Percentiles rank a stretch among this genome's conserved stretches.
These are phyloP conservation scores for Roridomyces roridus DNA, from an alignment of 768 basidiomycete species.

Conservation along the genomic window DNA sequence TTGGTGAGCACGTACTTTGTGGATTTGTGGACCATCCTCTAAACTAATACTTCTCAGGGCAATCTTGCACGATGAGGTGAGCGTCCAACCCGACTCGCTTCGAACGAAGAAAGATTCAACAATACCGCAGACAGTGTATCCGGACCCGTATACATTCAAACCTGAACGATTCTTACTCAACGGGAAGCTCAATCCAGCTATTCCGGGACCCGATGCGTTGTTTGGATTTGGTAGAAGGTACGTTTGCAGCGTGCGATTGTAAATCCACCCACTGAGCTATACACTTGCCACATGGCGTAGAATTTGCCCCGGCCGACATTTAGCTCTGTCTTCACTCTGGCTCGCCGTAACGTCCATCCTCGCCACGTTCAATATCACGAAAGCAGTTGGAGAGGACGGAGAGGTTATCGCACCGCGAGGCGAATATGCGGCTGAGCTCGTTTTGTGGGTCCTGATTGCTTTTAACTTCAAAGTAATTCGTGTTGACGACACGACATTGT, in stretches of 20 bases:
- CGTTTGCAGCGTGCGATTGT: too few relatives aligned
- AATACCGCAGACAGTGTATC: constrained; percentile 37
- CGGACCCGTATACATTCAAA: constrained; percentile 39
- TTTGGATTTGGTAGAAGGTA: constrained; percentile 4
- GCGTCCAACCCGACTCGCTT: too few relatives aligned
- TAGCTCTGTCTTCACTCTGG: constrained; percentile 34
- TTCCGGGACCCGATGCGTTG: not conserved
- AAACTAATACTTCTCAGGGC: constrained; percentile 6
- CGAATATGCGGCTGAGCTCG: constrained; percentile 25
- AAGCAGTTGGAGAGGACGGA: constrained; percentile 32
- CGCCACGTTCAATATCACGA: constrained; percentile 35
- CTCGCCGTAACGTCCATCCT: constrained; percentile 37
- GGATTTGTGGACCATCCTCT: too few relatives aligned
- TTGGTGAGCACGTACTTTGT: too few relatives aligned
- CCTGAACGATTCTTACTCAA: constrained; percentile 42
- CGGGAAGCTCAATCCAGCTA: not conserved
- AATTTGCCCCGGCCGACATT: constrained; percentile 38
- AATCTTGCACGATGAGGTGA: constrained; percentile 11
- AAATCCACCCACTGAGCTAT: not conserved
- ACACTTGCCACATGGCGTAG: too few relatives aligned
- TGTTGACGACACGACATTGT: too few relatives aligned
- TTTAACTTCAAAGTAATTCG: too few relatives aligned
- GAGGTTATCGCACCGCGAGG: constrained; percentile 33
- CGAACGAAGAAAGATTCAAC: too few relatives aligned
- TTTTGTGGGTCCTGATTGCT: too few relatives aligned